Percentiles rank a stretch among this genome's conserved stretches.
Conservation (phyloP, 2,329 filamentous ascomycete species). For the Phoma sp. region DNA sequence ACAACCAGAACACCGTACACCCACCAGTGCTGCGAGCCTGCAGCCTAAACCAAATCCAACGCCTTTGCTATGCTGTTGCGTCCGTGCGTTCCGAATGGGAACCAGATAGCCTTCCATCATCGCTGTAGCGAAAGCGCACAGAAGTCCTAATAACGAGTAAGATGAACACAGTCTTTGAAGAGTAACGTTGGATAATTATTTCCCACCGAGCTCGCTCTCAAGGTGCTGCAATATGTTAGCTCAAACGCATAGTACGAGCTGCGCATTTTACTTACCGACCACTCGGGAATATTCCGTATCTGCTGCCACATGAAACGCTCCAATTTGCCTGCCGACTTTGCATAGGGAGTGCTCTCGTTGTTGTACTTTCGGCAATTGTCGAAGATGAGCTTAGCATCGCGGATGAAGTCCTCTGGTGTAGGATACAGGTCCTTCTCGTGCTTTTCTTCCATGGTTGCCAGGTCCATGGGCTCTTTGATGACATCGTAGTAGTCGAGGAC, state of each 20-base stretch:
- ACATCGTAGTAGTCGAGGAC: slow-evolving; percentile 99
- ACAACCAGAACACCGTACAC: slow-evolving; percentile 17
- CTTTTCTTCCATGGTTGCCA: slow-evolving; percentile 94
- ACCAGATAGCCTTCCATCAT: not conserved
- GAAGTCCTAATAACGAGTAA: too few relatives aligned
- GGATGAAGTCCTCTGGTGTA: slow-evolving; percentile 90
- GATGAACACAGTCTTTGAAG: too few relatives aligned
- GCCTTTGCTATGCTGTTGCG: slow-evolving; percentile 13
- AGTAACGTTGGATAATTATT: too few relatives aligned
- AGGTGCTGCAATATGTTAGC: slow-evolving; percentile 33
- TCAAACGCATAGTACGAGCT: not conserved
- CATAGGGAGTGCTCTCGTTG: slow-evolving; percentile 92
- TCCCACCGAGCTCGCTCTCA: slow-evolving; percentile 40
- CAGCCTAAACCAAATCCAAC: slow-evolving; percentile 3
- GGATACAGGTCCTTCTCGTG: slow-evolving; percentile 92
- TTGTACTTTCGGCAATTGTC: slow-evolving; percentile 97
- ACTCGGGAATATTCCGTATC: slow-evolving; percentile 90
- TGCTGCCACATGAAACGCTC: slow-evolving; percentile 96
- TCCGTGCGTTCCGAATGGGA: too few relatives aligned
- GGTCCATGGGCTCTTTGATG: slow-evolving; percentile 97
- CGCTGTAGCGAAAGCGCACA: too few relatives aligned
- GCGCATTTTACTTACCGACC: slow-evolving; percentile 57
- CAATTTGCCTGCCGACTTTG: slow-evolving; percentile 91
- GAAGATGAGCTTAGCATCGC: slow-evolving; percentile 87
- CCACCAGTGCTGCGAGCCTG: slow-evolving; percentile 25